These are phyloP conservation scores for Carex scoparia DNA, from an alignment of 176 grass and related monocot genomes.

Conservation along the genomic window DNA sequence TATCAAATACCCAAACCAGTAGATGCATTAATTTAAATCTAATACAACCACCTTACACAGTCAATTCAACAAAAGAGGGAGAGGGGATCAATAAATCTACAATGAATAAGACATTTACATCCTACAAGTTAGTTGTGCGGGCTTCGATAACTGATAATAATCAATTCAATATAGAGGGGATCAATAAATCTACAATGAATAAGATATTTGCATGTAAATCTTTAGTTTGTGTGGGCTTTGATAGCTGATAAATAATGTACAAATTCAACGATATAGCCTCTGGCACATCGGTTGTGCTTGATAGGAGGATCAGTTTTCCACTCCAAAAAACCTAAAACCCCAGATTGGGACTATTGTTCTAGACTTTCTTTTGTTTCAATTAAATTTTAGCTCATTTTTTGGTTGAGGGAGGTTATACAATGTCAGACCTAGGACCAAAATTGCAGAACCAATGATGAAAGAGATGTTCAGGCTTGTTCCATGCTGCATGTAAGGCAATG, in stretches of 20 bases:
- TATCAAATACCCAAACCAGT: too few relatives aligned
- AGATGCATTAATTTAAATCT: too few relatives aligned
- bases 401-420: constrained; percentile 65
- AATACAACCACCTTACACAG: background rate
- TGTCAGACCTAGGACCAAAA: constrained; percentile 66
- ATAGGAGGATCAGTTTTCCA: background rate
- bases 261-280: background rate
- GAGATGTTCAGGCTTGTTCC: constrained; percentile 50
- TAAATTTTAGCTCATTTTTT: constrained; percentile 30
- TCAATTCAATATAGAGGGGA: background rate
- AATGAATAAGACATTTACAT: background rate
- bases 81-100: background rate
- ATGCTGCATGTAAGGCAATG: constrained; percentile 61
- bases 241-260: background rate
- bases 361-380: constrained; percentile 27
- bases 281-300: background rate
- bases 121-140: background rate
- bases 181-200: background rate
- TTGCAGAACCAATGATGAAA: constrained; percentile 50
- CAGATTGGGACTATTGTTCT: too few relatives aligned
- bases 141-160: background rate
- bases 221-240: background rate
- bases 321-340: background rate
- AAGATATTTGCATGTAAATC: background rate
- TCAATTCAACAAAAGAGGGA: background rate